A percentile compares a stretch with the other conserved stretches of the same genome.
Conservation (phyloP, 306 rosid genomes). For the Quercus alba region DNA sequence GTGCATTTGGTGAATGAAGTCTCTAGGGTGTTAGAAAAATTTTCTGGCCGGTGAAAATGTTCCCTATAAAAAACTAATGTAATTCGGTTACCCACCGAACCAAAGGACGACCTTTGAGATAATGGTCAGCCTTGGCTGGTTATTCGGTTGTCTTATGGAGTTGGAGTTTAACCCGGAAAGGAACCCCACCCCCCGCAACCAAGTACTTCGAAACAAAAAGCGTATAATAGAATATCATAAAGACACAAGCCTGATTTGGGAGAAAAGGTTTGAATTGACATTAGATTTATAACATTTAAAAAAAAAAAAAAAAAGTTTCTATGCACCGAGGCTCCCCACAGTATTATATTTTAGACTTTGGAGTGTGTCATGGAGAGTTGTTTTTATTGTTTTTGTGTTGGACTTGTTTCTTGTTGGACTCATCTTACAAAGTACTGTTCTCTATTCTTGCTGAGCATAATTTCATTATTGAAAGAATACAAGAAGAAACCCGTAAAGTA, state of each 20-base stretch:
- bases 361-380: constrained; percentile 54
- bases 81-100: constrained; percentile 38
- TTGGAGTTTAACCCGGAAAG: constrained; percentile 59
- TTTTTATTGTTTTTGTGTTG: constrained; percentile 53
- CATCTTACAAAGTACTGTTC: constrained; percentile 41
- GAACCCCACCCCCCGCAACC: constrained; percentile 14
- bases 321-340: constrained; percentile 28
- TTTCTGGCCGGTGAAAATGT: no score
- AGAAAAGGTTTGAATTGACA: constrained; percentile 47
- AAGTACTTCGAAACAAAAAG: constrained; percentile 47
- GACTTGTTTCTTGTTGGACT: constrained; percentile 64
- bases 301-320: constrained; percentile 2
- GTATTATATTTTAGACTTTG: not conserved
- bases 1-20: no score
- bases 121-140: constrained; percentile 15
- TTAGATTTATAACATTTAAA: constrained; percentile 15
- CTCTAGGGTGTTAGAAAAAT: no score
- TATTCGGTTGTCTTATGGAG: constrained; percentile 41
- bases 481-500: constrained; percentile 47
- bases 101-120: constrained; percentile 8
- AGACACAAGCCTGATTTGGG: not conserved
- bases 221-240: constrained; percentile 31
- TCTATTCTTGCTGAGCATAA: constrained; percentile 55
- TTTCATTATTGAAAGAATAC: constrained; percentile 77
- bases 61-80: no score